Base-by-base conservation (phyloP, 2,329 filamentous ascomycete species). In the Myriosclerotinia scirpicola region DNA sequence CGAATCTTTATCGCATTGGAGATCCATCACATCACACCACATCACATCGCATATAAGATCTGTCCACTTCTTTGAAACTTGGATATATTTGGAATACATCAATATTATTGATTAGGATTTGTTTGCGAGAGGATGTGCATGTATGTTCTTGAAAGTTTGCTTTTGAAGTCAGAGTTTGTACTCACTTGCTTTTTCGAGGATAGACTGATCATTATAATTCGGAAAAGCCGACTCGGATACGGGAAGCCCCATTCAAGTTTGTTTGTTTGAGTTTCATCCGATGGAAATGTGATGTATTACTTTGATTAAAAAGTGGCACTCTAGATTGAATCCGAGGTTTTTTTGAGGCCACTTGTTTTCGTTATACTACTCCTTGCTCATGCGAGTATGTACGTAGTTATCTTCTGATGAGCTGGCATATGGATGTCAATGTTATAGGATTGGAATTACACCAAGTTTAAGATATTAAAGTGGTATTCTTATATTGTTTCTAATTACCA, bases 271-370 rank as follows among this genome's bases (percentile, higher is more conserved):
- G 55, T 61, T 60, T 40, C 36, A 60, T 36, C 22, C 38, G 50
- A 61, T 42, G 11, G 9, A 59, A 61, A 61, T 61, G 30, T 61
- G 64, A 65, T 65, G n/a, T 38, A 26, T 65, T 61, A 20, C 42
- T 61, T 54, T 36, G 15, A n/a, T 9, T n/a, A 20, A 22, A 58
- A 53, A 50, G 30, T 12, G 9, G 38, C 8, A 44, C 22, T 59
- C 44, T 48, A 20, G 58, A 60, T 22, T 20, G 44, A 50, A 26
- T 38, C 34, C n/a, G 55, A 52, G 22, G 8, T 48, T 8, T 48
- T n/a, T n/a, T 48, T 56, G 53, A 38, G 34, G 38, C 12, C 4
- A 11, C 14, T 56, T 42, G 36, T 56, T 30, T n/a, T n/a, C 6
- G 9, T 46, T 34, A 17, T 54, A 14, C 14, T n/a, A 9, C 40